Percentiles rank a stretch among this genome's conserved stretches.
phyloP scores from a whole-genome alignment of 2,329 filamentous ascomycete genomes.

The Alternaria gaisen region DNA sequence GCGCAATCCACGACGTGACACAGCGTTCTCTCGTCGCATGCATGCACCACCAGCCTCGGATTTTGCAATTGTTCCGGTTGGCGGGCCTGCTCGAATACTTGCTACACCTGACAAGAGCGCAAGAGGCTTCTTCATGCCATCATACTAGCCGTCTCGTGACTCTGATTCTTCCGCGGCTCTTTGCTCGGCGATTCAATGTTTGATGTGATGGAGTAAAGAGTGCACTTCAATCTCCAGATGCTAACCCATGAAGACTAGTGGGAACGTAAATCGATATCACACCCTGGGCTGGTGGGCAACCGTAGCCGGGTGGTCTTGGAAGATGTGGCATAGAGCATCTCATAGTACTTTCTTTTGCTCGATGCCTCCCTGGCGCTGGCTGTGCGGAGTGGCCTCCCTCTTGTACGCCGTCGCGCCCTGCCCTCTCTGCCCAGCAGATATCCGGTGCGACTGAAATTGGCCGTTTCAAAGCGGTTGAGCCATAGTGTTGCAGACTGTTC shows the following conservation, averaged over 20 bases:
- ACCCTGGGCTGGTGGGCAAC: conserved; percentile 22
- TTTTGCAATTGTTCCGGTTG: conserved; percentile 32
- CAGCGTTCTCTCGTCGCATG: conserved; percentile 23
- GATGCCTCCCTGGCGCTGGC: conserved; percentile 40
- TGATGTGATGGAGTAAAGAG: conserved; percentile 13
- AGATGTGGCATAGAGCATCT: conserved; percentile 30
- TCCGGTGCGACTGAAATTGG: conserved; percentile 49
- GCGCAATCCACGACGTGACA: conserved; percentile 37
- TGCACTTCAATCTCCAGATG: conserved; percentile 17
- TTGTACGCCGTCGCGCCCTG: conserved; percentile 43
- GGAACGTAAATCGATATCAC: conserved; percentile 19
- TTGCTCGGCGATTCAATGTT: conserved; percentile 8
- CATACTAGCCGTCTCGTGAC: conserved; percentile 17
- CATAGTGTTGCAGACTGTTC: conserved; percentile 50
- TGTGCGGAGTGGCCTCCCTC: conserved; percentile 42
- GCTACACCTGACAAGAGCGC: conserved; percentile 4
- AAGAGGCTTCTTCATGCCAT: conserved; percentile 7
- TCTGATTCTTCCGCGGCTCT: conserved; percentile 9
- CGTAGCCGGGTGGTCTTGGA: conserved; percentile 28
- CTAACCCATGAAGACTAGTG: conserved; percentile 29
- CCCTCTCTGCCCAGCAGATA: conserved; percentile 41
- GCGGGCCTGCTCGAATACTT: conserved; percentile 14
- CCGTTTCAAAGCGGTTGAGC: conserved; percentile 50
- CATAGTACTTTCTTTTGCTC: conserved; percentile 46
- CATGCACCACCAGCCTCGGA: conserved; percentile 39